Conservation (phyloP, 1,284 basidiomycete genomes). For the Laetiporus sulphureus region DNA sequence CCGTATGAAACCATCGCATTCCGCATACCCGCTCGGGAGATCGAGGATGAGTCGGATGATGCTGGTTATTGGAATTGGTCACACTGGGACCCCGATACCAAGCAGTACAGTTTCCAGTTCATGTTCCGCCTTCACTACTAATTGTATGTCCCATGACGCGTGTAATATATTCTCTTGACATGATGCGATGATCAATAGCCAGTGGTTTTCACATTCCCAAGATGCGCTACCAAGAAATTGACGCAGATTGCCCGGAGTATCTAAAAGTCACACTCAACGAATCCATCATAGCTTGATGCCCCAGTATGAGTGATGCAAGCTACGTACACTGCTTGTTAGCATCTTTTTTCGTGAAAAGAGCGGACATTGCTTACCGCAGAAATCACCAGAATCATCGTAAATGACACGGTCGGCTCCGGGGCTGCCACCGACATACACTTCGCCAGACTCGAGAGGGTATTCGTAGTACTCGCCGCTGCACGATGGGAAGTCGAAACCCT, state of each 20-base stretch:
- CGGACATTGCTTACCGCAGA: slow-evolving; percentile 32
- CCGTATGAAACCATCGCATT: slow-evolving; percentile 99
- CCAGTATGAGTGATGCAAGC: slow-evolving; percentile 33
- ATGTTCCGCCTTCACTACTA: slow-evolving; percentile 74
- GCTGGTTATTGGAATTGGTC: slow-evolving; percentile 93
- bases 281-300: slow-evolving; percentile 26
- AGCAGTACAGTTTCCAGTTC: slow-evolving; percentile 94
- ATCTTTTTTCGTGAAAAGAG: too few species aligned
- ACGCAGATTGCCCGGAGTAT: not conserved
- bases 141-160: slow-evolving; percentile 21
- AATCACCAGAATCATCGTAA: slow-evolving; percentile 26
- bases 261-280: slow-evolving; percentile 26
- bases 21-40: slow-evolving; percentile 95
- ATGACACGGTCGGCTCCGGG: slow-evolving; percentile 35
- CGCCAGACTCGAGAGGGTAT: slow-evolving; percentile 27
- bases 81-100: slow-evolving; percentile 94
- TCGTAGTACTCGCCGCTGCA: slow-evolving; percentile 27
- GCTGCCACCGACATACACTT: slow-evolving; percentile 28
- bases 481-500: slow-evolving; percentile 25
- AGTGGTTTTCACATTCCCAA: too few species aligned
- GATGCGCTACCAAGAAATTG: not conserved
- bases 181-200: too few species aligned
- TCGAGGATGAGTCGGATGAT: slow-evolving; percentile 90
- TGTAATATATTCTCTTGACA: too few species aligned
- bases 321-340: slow-evolving; percentile 10